phyloP scores from a whole-genome alignment of 78 protist species.

The Pigoraptor vietnamica region DNA sequence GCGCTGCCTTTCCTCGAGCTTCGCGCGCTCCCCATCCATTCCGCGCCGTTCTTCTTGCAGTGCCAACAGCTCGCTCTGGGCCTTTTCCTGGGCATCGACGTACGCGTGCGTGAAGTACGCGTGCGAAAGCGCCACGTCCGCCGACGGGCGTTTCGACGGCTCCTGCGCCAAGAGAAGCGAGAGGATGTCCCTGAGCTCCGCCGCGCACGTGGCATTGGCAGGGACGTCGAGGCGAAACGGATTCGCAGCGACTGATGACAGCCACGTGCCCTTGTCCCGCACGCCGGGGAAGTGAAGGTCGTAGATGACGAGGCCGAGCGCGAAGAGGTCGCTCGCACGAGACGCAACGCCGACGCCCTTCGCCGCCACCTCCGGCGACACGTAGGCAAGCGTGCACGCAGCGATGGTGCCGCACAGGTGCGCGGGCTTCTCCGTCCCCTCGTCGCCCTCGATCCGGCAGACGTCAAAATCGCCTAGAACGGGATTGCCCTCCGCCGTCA shows the following conservation, averaged over 20 bases:
- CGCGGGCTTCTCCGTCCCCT: not conserved
- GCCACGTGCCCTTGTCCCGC: not conserved
- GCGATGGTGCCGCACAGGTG: not conserved
- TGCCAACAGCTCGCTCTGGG: not conserved
- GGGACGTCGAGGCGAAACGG: not conserved
- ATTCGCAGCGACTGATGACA: too few species aligned
- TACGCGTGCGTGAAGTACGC: not conserved
- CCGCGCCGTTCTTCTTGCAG: too few species aligned
- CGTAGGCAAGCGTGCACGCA: not conserved
- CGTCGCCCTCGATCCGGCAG: not conserved
- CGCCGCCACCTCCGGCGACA: not conserved
- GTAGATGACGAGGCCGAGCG: not conserved
- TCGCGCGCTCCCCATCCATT: not conserved
- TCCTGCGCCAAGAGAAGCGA: not conserved
- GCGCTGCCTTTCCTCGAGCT: not conserved
- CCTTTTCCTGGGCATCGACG: not conserved
- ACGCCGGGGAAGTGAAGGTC: not conserved
- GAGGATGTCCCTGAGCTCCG: not conserved
- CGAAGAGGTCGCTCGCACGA: not conserved
- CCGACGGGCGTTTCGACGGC: not conserved
- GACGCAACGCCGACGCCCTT: not conserved
- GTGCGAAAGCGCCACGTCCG: not conserved
- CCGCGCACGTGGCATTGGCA: not conserved
- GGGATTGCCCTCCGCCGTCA: not conserved
- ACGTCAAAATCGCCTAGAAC: not conserved